Evolutionary conservation across 2,329 filamentous ascomycete genomes (phyloP).

Genomic region (Dryadomyces sulphureus): DNA sequence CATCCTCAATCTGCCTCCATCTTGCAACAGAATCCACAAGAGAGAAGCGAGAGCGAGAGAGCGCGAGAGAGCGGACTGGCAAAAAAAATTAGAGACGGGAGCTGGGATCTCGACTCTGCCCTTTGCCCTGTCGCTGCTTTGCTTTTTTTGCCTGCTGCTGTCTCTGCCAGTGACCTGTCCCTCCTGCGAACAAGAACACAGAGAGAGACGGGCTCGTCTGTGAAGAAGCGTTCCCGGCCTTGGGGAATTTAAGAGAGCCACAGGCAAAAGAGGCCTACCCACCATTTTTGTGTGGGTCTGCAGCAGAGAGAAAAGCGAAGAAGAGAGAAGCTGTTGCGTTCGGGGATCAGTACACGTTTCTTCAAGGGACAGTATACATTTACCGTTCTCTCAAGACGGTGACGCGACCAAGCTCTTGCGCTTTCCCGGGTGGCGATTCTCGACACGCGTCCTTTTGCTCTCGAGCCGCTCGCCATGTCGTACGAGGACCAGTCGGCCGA

Average conservation of each 20-base stretch:
- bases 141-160: not conserved
- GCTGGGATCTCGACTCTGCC: not conserved
- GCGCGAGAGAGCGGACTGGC: not conserved
- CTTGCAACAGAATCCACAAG: not conserved
- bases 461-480: slow-evolving; percentile 23
- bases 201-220: not conserved
- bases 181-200: not conserved
- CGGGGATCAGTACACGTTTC: too few relatives aligned
- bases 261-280: not conserved
- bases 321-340: too few relatives aligned
- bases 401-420: too few relatives aligned
- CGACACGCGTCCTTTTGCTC: not conserved
- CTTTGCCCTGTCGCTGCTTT: not conserved
- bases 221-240: not conserved
- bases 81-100: not conserved
- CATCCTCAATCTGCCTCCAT: not conserved
- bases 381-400: too few relatives aligned
- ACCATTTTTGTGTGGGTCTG: not conserved
- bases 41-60: not conserved
- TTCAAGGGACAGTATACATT: too few relatives aligned
- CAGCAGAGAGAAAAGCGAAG: not conserved
- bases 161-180: not conserved
- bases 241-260: not conserved
- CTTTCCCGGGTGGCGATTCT: too few relatives aligned
- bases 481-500: slow-evolving; percentile 51